Conservation (phyloP, 768 basidiomycete species). For the Termitomyces sp. region DNA sequence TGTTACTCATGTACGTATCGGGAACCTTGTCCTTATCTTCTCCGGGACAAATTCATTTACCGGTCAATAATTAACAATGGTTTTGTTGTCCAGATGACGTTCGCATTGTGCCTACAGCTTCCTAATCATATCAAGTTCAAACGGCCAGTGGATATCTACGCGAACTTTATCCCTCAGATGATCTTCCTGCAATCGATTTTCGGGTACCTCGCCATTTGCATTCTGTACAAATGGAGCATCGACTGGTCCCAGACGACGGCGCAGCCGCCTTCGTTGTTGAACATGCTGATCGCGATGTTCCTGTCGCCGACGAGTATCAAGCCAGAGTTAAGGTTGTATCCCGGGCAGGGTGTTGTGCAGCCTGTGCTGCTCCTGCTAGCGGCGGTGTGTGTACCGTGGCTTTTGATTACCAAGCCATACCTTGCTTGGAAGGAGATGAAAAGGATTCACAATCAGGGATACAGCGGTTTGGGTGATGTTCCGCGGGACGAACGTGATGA, state of each 20-base stretch:
- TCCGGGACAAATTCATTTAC: not conserved
- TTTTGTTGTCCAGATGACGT: conserved; percentile 76
- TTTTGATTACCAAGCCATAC: conserved; percentile 91
- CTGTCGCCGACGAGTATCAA: conserved; percentile 80
- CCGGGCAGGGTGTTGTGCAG: conserved; percentile 85
- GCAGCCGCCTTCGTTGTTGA: conserved; percentile 84
- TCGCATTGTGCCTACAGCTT: conserved; percentile 92
- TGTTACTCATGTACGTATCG: conserved; percentile 79
- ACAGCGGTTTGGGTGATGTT: conserved; percentile 62
- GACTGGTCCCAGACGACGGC: conserved; percentile 77
- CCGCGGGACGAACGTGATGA: conserved; percentile 53
- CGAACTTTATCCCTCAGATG: conserved; percentile 96
- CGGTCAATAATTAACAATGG: conserved; percentile 1
- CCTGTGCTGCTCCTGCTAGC: conserved; percentile 74
- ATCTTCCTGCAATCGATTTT: conserved; percentile 98
- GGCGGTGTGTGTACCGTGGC: conserved; percentile 88
- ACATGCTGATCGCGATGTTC: conserved; percentile 97
- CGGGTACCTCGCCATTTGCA: conserved; percentile 90
- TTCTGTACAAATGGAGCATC: conserved; percentile 95
- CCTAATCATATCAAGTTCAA: conserved; percentile 96
- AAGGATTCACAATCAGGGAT: conserved; percentile 78
- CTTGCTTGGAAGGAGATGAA: conserved; percentile 86
- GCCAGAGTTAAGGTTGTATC: conserved; percentile 67
- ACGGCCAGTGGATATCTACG: conserved; percentile 79
- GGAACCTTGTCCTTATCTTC: not conserved